These are phyloP conservation scores for Megacollybia platyphylla DNA, from an alignment of 1,284 basidiomycete genomes.

Conservation along the genomic window DNA sequence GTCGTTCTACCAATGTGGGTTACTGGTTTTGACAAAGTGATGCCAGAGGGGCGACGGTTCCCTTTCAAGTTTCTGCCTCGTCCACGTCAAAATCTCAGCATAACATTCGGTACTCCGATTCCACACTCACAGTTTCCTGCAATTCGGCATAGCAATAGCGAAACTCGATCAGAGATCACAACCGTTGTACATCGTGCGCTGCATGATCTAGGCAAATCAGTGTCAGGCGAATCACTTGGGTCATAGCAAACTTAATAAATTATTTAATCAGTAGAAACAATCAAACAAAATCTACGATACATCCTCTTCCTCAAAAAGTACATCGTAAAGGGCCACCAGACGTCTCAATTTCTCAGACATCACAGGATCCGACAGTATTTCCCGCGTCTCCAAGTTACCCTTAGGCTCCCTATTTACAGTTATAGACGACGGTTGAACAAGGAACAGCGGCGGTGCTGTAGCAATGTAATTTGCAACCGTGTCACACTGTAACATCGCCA, in stretches of 20 bases:
- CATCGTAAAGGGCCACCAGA: background rate
- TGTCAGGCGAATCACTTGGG: slow-evolving; percentile 24
- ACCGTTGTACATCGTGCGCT: slow-evolving; percentile 46
- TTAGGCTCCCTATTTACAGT: background rate
- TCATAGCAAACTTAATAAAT: background rate
- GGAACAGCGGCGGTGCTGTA: background rate
- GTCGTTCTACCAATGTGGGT: slow-evolving; percentile 93
- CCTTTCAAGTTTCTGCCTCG: slow-evolving; percentile 66
- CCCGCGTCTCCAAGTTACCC: background rate
- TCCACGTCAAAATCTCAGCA: slow-evolving; percentile 43
- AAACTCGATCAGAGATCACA: slow-evolving; percentile 44
- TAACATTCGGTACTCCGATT: slow-evolving; percentile 64
- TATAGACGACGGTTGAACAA: background rate
- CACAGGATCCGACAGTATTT: background rate
- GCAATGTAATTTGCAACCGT: slow-evolving; percentile 12
- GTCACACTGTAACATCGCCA: slow-evolving; percentile 16
- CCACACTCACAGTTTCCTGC: slow-evolving; percentile 25
- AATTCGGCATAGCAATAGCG: slow-evolving; percentile 4
- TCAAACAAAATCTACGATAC: background rate
- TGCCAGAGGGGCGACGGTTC: slow-evolving; percentile 72
- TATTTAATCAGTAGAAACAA: background rate
- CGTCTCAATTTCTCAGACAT: background rate
- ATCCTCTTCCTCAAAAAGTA: background rate
- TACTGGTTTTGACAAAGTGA: slow-evolving; percentile 80
- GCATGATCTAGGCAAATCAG: slow-evolving; percentile 40